Percentiles rank a stretch among this genome's conserved stretches.
phyloP scores from a whole-genome alignment of 257 asterid genomes.

The Catharanthus roseus region DNA sequence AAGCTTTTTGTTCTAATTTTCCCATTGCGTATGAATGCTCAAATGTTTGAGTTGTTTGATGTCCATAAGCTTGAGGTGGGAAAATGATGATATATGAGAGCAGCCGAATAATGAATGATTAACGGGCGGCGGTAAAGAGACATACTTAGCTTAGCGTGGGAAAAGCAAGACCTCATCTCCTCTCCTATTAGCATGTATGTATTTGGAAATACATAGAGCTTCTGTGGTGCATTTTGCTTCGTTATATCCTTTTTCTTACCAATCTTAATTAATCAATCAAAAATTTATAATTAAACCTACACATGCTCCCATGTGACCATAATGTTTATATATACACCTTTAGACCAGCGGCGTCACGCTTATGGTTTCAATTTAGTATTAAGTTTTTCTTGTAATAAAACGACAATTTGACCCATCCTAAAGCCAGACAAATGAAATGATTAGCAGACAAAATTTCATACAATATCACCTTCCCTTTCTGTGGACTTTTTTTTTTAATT shows the following conservation, averaged over 20 bases:
- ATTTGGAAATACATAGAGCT: too few species aligned
- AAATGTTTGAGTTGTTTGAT: too few species aligned
- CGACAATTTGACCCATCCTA: conserved; percentile 6
- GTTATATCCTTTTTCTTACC: background rate
- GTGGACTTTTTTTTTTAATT: background rate
- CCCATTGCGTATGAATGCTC: too few species aligned
- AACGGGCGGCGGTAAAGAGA: too few species aligned
- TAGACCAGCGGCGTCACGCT: conserved; percentile 13
- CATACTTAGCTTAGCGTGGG: too few species aligned
- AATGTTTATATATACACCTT: background rate
- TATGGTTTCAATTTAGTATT: background rate
- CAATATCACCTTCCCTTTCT: background rate
- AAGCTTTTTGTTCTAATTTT: too few species aligned
- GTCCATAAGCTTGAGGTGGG: too few species aligned
- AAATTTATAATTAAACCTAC: background rate
- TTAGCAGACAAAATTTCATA: conserved; percentile 4
- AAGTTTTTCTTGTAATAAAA: background rate
- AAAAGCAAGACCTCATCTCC: too few species aligned
- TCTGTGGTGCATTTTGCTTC: background rate
- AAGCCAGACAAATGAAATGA: conserved; percentile 7
- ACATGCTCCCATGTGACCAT: conserved; percentile 25
- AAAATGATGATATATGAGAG: too few species aligned
- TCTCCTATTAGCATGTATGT: too few species aligned
- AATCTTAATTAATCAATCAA: background rate
- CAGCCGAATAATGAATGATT: too few species aligned